Base-by-base conservation (phyloP, 352 stramenopile species). In the Albugo candida region DNA sequence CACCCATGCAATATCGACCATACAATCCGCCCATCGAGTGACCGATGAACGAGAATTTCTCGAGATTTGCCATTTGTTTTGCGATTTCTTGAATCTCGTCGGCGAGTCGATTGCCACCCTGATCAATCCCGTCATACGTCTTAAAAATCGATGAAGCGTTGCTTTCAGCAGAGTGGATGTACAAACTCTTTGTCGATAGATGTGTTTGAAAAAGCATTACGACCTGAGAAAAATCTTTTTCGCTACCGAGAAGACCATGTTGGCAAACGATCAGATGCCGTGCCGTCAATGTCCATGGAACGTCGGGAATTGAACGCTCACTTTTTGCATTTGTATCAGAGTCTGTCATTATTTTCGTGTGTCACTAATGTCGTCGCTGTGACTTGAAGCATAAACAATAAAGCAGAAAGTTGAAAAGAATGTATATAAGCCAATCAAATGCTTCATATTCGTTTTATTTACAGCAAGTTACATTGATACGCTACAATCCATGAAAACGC, bases 1-100 rank as follows among this genome's bases (percentile, higher is more conserved):
- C 36, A 8, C 69, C 73, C 47, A 83, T 61, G 52, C 67, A 81
- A 56, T 81, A 89, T 41, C 76, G 69, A n/a, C 65, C 61, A 51
- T 89, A 89, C 16, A 89, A 59, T 1, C 76, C 76, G 38, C 76
- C 76, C 13, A 89, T 65, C 35, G 76, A 89, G 49, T 89, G 76
- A 4, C 73, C 76, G 18, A 84, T 53, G 49, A 85, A 61, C 20
- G 76, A 89, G 20, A 89, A 61, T 51, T 81, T 81, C 36, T 53
- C 37, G 34, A 88, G 52, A 1, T 63, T 55, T 10, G 75, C 70
- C 67, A 83, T 81, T n/a, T 58, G 49, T 16, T n/a, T 47, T 1
- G 67, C 65, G 47, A 88, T 24, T 13, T 42, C 13, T 46, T 72
- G 49, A 40, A 89, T 61, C 55, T 89, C 73, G 39, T 85, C 51